Evolutionary conservation across 208 protist genomes (phyloP).

Genomic region (Wallacemonas sp.): DNA sequence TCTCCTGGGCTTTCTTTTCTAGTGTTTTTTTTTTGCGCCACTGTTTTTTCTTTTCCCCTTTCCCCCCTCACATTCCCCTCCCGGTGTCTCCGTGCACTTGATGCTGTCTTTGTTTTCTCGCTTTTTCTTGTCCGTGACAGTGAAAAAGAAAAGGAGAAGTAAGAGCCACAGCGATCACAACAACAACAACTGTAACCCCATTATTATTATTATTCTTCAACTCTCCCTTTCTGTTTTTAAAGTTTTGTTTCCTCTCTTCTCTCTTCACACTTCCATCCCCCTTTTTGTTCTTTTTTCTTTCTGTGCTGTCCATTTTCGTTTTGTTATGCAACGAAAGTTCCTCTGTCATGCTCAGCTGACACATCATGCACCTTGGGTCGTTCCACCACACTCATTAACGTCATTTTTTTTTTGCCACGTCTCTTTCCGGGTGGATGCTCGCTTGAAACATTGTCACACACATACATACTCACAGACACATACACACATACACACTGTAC

Average conservation of each 20-base stretch:
- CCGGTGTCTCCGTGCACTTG: not conserved
- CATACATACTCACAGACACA: too few species aligned
- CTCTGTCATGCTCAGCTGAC: too few species aligned
- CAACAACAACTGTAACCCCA: not conserved
- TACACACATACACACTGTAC: too few species aligned
- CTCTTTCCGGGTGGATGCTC: too few species aligned
- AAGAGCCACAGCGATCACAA: not conserved
- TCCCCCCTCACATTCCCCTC: not conserved
- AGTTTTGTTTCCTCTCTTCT: slow-evolving; percentile 10
- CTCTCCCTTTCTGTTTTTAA: slow-evolving; percentile 10
- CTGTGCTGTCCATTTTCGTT: too few species aligned
- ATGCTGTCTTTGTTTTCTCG: too few species aligned
- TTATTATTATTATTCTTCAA: slow-evolving; percentile 17
- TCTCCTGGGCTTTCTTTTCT: not conserved
- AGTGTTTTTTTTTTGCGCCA: not conserved
- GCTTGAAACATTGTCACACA: too few species aligned
- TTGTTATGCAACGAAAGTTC: too few species aligned
- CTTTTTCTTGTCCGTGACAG: too few species aligned
- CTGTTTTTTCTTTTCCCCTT: not conserved
- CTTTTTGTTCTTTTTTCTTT: slow-evolving; percentile 23
- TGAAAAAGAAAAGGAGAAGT: not conserved
- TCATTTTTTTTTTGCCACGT: too few species aligned
- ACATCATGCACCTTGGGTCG: too few species aligned
- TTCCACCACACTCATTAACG: too few species aligned
- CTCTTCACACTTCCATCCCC: slow-evolving; percentile 2